A percentile compares a stretch with the other conserved stretches of the same genome.
phyloP scores from a whole-genome alignment of 768 basidiomycete species.

The Hygrophoropsis aurantiaca region DNA sequence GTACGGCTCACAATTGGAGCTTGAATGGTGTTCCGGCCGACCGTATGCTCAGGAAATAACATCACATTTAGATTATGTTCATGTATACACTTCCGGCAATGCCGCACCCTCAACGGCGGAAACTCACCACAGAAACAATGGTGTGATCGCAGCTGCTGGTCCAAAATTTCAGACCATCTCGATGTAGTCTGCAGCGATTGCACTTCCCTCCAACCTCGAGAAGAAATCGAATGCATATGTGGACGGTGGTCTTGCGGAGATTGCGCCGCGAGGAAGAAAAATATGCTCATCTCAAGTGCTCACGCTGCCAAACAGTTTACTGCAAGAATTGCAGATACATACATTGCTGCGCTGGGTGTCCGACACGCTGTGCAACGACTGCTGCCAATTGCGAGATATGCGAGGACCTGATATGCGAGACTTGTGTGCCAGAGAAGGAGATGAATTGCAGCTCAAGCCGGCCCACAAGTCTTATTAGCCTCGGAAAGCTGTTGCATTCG shows the following conservation, averaged over 20 bases:
- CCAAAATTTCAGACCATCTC: slow-evolving; percentile 1
- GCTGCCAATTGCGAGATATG: slow-evolving; percentile 10
- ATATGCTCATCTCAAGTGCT: slow-evolving; percentile 8
- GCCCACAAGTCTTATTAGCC: background rate
- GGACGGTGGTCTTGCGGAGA: slow-evolving; percentile 22
- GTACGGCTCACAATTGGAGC: slow-evolving; percentile 18
- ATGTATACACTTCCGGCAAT: no score
- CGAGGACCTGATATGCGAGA: no score
- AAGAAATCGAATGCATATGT: slow-evolving; percentile 21
- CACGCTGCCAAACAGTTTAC: slow-evolving; percentile 20
- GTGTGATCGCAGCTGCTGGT: slow-evolving; percentile 18
- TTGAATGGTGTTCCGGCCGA: slow-evolving; percentile 23
- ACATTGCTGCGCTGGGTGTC: slow-evolving; percentile 16
- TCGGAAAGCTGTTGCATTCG: no score
- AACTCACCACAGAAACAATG: slow-evolving; percentile 5
- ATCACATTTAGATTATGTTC: no score
- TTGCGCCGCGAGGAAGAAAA: slow-evolving; percentile 10
- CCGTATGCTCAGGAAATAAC: slow-evolving; percentile 7
- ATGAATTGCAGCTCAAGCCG: background rate
- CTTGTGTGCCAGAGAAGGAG: background rate
- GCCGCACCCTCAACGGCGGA: background rate
- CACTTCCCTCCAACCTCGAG: slow-evolving; percentile 14
- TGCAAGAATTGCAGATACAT: slow-evolving; percentile 22
- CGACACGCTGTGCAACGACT: slow-evolving; percentile 22
- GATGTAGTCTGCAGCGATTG: slow-evolving; percentile 12